phyloP scores from a whole-genome alignment of 306 rosid genomes.

The Quercus dentata region DNA sequence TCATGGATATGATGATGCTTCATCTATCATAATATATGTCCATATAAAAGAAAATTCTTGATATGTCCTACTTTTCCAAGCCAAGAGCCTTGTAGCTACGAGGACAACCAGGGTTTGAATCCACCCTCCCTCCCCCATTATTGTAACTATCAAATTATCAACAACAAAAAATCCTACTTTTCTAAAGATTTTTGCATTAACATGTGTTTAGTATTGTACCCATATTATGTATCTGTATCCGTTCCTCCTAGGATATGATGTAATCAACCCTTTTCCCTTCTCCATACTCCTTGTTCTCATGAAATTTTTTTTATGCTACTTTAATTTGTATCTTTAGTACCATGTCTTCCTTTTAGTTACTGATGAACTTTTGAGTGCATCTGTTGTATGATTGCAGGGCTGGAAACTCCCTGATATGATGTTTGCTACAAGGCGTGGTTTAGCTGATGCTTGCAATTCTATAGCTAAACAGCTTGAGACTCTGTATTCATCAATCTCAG shows the following conservation, averaged over 20 bases:
- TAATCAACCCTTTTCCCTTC: not conserved
- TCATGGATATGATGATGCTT: conserved; percentile 19
- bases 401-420: conserved; percentile 93
- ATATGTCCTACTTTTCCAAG: not conserved
- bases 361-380: not conserved
- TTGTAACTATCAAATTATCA: no score
- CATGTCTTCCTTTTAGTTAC: conserved; percentile 2
- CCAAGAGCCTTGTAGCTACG: no score
- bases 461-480: conserved; percentile 70
- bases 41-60: conserved; percentile 8
- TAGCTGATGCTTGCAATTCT: conserved; percentile 76
- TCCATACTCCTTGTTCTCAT: not conserved
- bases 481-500: conserved; percentile 71
- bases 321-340: not conserved
- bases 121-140: no score
- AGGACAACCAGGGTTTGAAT: no score
- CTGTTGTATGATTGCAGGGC: conserved; percentile 57
- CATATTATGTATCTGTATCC: not conserved
- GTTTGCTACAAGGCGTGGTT: conserved; percentile 91
- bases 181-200: conserved; percentile 2
- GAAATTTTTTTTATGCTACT: not conserved
- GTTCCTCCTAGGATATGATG: not conserved
- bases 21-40: not conserved
- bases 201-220: not conserved
- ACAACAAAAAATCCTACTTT: no score